Base-by-base conservation (phyloP, 164 flowering plant genomes). In the Kalanchoe fedtschenkoi region DNA sequence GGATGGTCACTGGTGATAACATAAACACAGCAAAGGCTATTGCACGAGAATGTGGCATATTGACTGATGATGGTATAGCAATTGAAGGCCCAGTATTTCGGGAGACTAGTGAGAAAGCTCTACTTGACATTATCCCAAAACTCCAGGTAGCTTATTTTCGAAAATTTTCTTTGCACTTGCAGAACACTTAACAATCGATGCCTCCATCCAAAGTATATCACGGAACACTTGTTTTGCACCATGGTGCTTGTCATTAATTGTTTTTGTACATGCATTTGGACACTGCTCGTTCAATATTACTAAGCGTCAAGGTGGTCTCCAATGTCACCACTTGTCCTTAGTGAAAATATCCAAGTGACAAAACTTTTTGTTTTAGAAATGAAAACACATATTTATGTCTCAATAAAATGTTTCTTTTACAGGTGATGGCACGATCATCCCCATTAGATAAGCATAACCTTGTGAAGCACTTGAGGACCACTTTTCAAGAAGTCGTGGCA, bases 401-500 rank as follows among this genome's bases (percentile, higher is more conserved):
- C 54, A 47, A 10, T 7, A 47, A 15, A 22, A 22, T 47, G 13
- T 3, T 32, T 65, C 15, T 26, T 72, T 34, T 66, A 34, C 72
- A 92, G 96, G 98, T 92, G 33, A 92, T 92, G 96, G 98, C 98
- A 68, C 84, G 96, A 69, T 92, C 98, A 67, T 92, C 98, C 24
- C 98, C 98, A 30, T 15, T 91, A 76, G 98, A 91, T 74, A 91
- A 91, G 76, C 95, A 91, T 75, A 83, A 81, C 62, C 79, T 92
- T 54, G 98, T 92, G 60, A 92, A 70, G 62, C 85, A 81, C 70
- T 78, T 92, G 42, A 77, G 87, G 38, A 75, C 82, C 56, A 80
- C 78, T 21, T 75, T 84, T 58, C 62, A 70, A 58, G 98, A 92
- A 77, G 96, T 92, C 70, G 96, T 92, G 72, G 96, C 98, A 0